Conservation (phyloP, 2,329 filamentous ascomycete species). For the Shiraia bambusicola region DNA sequence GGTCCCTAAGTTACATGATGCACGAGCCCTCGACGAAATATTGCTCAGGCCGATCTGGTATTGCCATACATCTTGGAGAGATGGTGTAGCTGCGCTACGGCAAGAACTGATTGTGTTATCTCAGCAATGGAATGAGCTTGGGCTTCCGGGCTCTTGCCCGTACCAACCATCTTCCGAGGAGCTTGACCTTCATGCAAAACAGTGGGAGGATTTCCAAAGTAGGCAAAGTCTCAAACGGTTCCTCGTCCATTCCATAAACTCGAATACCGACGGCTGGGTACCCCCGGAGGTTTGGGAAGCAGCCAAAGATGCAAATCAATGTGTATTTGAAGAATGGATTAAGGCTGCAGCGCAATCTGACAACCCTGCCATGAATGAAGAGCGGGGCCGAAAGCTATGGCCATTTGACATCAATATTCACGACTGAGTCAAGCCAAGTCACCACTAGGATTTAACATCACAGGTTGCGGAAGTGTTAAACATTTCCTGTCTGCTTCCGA, state of each 20-base stretch:
- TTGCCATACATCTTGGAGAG: conserved; percentile 45
- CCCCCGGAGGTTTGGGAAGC: conserved; percentile 36
- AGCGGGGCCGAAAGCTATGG: too few species aligned
- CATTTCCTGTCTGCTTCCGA: too few species aligned
- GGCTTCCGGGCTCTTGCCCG: conserved; percentile 39
- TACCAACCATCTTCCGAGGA: conserved; percentile 29
- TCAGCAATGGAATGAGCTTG: conserved; percentile 41
- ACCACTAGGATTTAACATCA: too few species aligned
- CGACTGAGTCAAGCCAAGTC: too few species aligned
- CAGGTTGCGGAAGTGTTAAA: too few species aligned
- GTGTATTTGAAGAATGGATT: conserved; percentile 35
- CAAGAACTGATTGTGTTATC: conserved; percentile 44
- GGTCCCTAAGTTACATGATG: conserved; percentile 31
- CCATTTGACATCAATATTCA: too few species aligned
- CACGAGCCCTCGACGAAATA: conserved; percentile 40
- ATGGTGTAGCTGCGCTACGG: conserved; percentile 44
- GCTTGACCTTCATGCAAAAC: conserved; percentile 25
- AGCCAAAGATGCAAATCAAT: conserved; percentile 27
- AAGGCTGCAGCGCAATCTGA: too few species aligned
- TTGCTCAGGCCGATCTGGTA: conserved; percentile 45
- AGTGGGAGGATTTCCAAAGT: conserved; percentile 37
- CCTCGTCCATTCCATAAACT: conserved; percentile 33
- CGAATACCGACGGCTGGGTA: conserved; percentile 41
- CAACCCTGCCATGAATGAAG: too few species aligned
- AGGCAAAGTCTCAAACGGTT: conserved; percentile 31